Conservation (phyloP, 805 yeast species). For the Lachancea sp. region DNA sequence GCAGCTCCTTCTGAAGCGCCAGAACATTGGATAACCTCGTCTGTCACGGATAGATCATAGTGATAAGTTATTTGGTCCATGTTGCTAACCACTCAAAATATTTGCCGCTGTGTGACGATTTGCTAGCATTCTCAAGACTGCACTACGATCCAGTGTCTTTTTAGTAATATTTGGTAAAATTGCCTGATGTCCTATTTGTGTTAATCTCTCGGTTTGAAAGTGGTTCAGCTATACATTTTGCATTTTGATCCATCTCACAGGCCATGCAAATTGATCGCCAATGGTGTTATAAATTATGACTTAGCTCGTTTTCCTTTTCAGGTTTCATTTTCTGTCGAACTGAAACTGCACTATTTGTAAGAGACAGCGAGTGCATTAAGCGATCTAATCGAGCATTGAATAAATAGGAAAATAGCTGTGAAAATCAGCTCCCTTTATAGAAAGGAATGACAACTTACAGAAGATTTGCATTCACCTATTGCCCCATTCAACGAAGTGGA, state of each 20-base stretch:
- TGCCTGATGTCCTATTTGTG: slow-evolving; percentile 89
- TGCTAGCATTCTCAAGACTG: slow-evolving; percentile 72
- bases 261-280: slow-evolving; percentile 93
- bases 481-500: no score
- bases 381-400: background rate
- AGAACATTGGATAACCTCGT: background rate
- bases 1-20: background rate
- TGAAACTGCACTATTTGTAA: background rate
- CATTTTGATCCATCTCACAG: slow-evolving; percentile 91
- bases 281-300: slow-evolving; percentile 74
- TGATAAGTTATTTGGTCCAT: slow-evolving; percentile 80
- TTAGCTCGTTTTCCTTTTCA: slow-evolving; percentile 80
- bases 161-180: slow-evolving; percentile 88
- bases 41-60: slow-evolving; percentile 43
- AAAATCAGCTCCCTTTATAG: no score
- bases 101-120: slow-evolving; percentile 67
- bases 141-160: slow-evolving; percentile 78
- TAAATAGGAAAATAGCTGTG: no score
- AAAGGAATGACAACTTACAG: no score
- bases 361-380: no score
- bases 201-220: slow-evolving; percentile 76
- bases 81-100: slow-evolving; percentile 76
- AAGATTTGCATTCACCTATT: no score
- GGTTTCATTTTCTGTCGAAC: slow-evolving; percentile 52
- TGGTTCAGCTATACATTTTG: slow-evolving; percentile 82